Conservation (phyloP, 768 basidiomycete species). For the Agrocybe chaxingu region DNA sequence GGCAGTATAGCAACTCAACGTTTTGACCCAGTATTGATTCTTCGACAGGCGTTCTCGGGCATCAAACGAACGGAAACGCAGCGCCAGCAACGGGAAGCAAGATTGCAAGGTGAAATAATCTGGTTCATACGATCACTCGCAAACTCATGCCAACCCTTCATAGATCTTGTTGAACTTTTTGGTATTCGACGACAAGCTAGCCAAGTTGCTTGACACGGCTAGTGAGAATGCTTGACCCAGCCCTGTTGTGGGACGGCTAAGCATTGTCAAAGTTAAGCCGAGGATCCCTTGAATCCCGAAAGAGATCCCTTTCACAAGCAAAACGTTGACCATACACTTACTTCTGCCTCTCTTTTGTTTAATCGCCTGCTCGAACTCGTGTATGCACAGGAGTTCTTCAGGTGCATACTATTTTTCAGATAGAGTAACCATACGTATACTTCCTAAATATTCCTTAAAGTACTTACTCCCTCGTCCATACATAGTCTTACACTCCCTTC, state of each 20-base stretch:
- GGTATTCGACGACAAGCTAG: slow-evolving; percentile 23
- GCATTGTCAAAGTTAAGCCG: not conserved
- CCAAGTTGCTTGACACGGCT: slow-evolving; percentile 6
- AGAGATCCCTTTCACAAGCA: too few relatives aligned
- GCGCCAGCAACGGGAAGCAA: slow-evolving; percentile 75
- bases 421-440: too few relatives aligned
- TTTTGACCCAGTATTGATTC: not conserved
- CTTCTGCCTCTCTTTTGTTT: too few relatives aligned
- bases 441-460: too few relatives aligned
- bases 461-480: too few relatives aligned
- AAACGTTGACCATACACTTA: too few relatives aligned
- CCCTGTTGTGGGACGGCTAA: not conserved
- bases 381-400: too few relatives aligned
- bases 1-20: not conserved
- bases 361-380: too few relatives aligned
- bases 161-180: slow-evolving; percentile 58
- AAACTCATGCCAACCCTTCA: not conserved
- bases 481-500: too few relatives aligned
- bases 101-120: slow-evolving; percentile 63
- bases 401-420: too few relatives aligned
- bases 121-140: not conserved
- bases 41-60: slow-evolving; percentile 75
- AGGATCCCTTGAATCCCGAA: too few relatives aligned
- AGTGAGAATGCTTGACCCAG: too few relatives aligned
- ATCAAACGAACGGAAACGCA: slow-evolving; percentile 73